Evolutionary conservation across 441 rosid genomes (phyloP), one percentile per base, ranked within the genome.

Genomic region (Brassica hybrid): DNA sequence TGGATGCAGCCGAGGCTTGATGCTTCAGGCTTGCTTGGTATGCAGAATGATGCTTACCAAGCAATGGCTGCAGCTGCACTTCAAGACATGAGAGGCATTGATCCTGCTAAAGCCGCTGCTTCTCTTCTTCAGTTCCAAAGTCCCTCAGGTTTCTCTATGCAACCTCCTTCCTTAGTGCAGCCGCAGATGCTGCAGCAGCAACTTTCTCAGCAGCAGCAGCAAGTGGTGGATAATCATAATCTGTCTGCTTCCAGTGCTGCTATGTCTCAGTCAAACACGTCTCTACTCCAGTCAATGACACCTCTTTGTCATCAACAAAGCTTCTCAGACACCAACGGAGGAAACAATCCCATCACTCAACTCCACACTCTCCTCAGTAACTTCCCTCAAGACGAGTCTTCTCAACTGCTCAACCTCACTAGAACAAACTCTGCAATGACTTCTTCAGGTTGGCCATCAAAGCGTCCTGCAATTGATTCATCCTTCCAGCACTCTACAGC

Each of bases 1-100:
- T 96, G 98, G 98, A 84, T 90, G 93, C 99, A 90, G 84, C 96
- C 98, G 5, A 88, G 94, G 82, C 75, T 94, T 48, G 97, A 94
- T 81, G 81, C 90, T 32, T 88, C 98, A 0, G 80, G 77, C 59
- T 84, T 93, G 86, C 90, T 91, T 60, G 97, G 98, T 72, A 79
- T 91, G 84, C 99, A 92, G 80, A 79, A 84, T 43, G 98, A 96
- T 48, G 83, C 90, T 79, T 96, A 91, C 78, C 99, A 94, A 85
- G 94, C 90, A 48, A 89, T 96, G 98, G 97, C 96, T 73, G 88
- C 96, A 48, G 94, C 97, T 75, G 97, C 96, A 19, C 89, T 93
- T 76, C 97, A 93, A 79, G 98, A 94, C 61, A 88, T 90, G 91
- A 90, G 96, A 73, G 81, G 88, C 74, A 85, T 85, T 65, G 98